Base-by-base conservation (phyloP, 768 basidiomycete species). In the Hypholoma sublateritium region DNA sequence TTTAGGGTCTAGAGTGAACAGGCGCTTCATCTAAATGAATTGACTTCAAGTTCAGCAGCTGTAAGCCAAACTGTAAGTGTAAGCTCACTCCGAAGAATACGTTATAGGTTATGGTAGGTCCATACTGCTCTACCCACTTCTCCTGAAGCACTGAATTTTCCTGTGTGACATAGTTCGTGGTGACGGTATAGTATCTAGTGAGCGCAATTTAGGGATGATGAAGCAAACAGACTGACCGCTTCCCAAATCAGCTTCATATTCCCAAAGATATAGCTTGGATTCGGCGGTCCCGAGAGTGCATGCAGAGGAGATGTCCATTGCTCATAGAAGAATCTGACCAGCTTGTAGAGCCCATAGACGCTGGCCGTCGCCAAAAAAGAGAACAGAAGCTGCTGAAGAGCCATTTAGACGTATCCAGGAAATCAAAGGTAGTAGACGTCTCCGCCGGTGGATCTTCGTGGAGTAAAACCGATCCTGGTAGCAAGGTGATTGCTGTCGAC, bases 1-100 rank as follows among this genome's bases (percentile, higher is more conserved):
- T 24, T 81, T 80, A 0, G 81, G 72, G 62, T 91, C 91, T 50
- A 75, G 67, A 0, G 86, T 88, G 65, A 77, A 78, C 9, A 90
- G 67, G 5, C 80, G 76, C 25, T 62, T 66, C 54, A 62, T 60
- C 75, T 77, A 57, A 22, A 42, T 14, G 25, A 11, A 3, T 34
- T 12, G 17, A 25, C 13, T 17, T 36, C 43, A 46, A 28, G 16
- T 9, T 21, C 16, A 24, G 43, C 24, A 58, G 16, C 11, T 22
- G 48, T 2, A 42, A 39, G 36, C 34, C 19, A 16, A 8, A 14
- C 2, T 28, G 3, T 32, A 22, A 45, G 35, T 9, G 8, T 2
- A 14, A 9, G 67, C 76, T 53, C 56, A 83, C 85, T 16, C 73
- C 74, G 17, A 84, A 70, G 8, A 82, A 65, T 0, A 67, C 70